phyloP scores from a whole-genome alignment of 2,329 filamentous ascomycete species.

The Fusarium anthophilum region DNA sequence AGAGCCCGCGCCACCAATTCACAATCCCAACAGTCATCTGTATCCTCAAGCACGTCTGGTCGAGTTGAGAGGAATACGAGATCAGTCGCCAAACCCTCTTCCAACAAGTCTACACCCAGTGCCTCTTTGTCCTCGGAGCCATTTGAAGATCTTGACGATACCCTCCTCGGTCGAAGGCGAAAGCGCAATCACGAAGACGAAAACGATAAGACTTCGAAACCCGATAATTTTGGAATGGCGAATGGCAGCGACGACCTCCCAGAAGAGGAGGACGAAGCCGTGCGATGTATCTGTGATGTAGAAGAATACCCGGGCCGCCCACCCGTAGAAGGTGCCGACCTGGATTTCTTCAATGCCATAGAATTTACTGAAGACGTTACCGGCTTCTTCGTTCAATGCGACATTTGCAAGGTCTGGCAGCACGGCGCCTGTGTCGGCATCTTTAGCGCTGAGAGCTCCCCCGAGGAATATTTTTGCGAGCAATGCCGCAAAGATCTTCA shows the following conservation, averaged over 20 bases:
- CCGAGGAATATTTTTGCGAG: slow-evolving; percentile 98
- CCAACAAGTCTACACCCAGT: slow-evolving; percentile 79
- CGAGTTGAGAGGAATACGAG: slow-evolving; percentile 79
- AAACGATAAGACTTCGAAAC: slow-evolving; percentile 55
- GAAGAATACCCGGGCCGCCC: slow-evolving; percentile 93
- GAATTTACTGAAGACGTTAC: slow-evolving; percentile 85
- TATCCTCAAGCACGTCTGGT: slow-evolving; percentile 80
- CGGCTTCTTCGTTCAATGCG: slow-evolving; percentile 97
- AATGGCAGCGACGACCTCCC: slow-evolving; percentile 77
- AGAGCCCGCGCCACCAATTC: slow-evolving; percentile 84
- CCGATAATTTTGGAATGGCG: slow-evolving; percentile 60
- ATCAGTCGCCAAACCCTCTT: slow-evolving; percentile 76
- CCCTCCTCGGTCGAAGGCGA: slow-evolving; percentile 78
- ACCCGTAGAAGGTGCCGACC: slow-evolving; percentile 67
- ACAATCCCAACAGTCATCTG: slow-evolving; percentile 79
- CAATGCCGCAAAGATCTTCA: slow-evolving; percentile 92
- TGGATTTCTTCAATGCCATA: slow-evolving; percentile 66
- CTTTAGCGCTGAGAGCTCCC: slow-evolving; percentile 90
- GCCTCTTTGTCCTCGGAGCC: slow-evolving; percentile 77
- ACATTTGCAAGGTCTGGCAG: slow-evolving; percentile 98
- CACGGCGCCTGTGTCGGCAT: slow-evolving; percentile 98
- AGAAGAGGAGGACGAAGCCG: slow-evolving; percentile 87
- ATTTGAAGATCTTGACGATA: slow-evolving; percentile 74
- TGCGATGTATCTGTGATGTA: slow-evolving; percentile 92
- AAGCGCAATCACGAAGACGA: slow-evolving; percentile 78